phyloP scores from a whole-genome alignment of 305 asterid species.

The Fraxinus paxiana region DNA sequence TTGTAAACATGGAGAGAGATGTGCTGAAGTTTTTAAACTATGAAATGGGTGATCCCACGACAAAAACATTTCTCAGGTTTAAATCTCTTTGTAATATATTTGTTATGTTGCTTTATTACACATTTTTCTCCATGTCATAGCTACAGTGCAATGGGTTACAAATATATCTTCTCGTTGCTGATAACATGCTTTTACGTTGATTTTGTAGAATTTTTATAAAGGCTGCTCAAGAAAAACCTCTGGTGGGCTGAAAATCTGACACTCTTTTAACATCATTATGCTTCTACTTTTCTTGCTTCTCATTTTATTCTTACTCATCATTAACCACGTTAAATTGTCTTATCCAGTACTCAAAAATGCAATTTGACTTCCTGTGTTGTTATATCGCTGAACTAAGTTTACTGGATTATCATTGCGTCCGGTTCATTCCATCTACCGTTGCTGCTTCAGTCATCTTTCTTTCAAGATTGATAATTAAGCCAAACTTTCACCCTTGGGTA shows the following conservation, averaged over 20 bases:
- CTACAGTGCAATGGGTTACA: not conserved
- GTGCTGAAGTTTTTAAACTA: constrained; percentile 56
- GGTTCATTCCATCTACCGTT: constrained; percentile 53
- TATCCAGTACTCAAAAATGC: constrained; percentile 39
- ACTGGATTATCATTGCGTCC: constrained; percentile 48
- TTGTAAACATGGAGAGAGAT: constrained; percentile 60
- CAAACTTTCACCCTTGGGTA: constrained; percentile 60
- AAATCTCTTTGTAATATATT: not conserved
- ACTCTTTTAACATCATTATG: constrained; percentile 3
- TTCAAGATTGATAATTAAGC: constrained; percentile 42
- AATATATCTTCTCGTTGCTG: not conserved
- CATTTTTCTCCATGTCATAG: not conserved
- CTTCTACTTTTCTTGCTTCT: constrained; percentile 11
- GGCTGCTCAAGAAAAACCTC: constrained; percentile 45
- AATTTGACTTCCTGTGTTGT: constrained; percentile 48
- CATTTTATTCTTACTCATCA: not conserved
- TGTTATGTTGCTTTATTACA: not conserved
- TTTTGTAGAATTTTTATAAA: constrained; percentile 46
- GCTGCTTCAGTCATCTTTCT: constrained; percentile 74
- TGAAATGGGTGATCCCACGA: constrained; percentile 66
- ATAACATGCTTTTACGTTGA: constrained; percentile 15
- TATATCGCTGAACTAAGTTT: constrained; percentile 66
- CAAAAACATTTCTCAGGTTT: constrained; percentile 69
- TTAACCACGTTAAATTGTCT: constrained; percentile 23
- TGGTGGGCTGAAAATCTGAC: constrained; percentile 34